These are phyloP conservation scores for Fusarium buharicum DNA, from an alignment of 2,329 filamentous ascomycete genomes.

Conservation along the genomic window DNA sequence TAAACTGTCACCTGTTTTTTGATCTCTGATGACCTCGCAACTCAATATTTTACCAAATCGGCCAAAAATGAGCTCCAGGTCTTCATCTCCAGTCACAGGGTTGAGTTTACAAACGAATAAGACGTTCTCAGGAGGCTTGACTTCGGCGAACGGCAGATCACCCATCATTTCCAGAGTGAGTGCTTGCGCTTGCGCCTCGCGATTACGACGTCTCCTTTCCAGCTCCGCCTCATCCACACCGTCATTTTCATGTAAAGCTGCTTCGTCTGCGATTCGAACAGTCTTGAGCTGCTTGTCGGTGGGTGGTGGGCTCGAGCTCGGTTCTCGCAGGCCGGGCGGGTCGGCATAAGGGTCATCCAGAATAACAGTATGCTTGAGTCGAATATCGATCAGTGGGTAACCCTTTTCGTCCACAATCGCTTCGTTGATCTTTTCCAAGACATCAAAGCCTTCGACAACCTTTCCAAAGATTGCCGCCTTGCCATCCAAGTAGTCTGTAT, in stretches of 20 bases:
- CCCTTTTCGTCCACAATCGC: slow-evolving; percentile 88
- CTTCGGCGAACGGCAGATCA: slow-evolving; percentile 95
- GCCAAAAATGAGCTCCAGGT: slow-evolving; percentile 94
- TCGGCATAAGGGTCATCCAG: slow-evolving; percentile 94
- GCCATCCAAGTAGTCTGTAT: slow-evolving; percentile 89
- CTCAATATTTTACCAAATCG: slow-evolving; percentile 95
- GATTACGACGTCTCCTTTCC: slow-evolving; percentile 83
- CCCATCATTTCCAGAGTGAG: slow-evolving; percentile 98
- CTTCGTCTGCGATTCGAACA: slow-evolving; percentile 90
- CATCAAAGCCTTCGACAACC: slow-evolving; percentile 95
- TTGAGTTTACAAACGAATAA: slow-evolving; percentile 99
- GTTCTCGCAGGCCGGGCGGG: slow-evolving; percentile 78
- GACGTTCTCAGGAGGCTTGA: slow-evolving; percentile 96
- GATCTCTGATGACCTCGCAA: slow-evolving; percentile 95
- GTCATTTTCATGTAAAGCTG: slow-evolving; percentile 79
- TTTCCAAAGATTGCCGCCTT: slow-evolving; percentile 96
- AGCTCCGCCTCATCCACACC: slow-evolving; percentile 78
- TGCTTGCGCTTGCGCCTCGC: slow-evolving; percentile 92
- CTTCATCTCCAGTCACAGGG: slow-evolving; percentile 93
- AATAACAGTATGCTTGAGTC: slow-evolving; percentile 90
- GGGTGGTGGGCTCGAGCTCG: slow-evolving; percentile 81
- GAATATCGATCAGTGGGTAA: slow-evolving; percentile 90
- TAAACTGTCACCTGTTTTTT: slow-evolving; percentile 90
- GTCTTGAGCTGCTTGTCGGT: slow-evolving; percentile 88
- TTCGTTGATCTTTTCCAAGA: slow-evolving; percentile 90